A percentile compares a stretch with the other conserved stretches of the same genome.
phyloP scores from a whole-genome alignment of 2,329 filamentous ascomycete genomes.

The Microcera coccophila region DNA sequence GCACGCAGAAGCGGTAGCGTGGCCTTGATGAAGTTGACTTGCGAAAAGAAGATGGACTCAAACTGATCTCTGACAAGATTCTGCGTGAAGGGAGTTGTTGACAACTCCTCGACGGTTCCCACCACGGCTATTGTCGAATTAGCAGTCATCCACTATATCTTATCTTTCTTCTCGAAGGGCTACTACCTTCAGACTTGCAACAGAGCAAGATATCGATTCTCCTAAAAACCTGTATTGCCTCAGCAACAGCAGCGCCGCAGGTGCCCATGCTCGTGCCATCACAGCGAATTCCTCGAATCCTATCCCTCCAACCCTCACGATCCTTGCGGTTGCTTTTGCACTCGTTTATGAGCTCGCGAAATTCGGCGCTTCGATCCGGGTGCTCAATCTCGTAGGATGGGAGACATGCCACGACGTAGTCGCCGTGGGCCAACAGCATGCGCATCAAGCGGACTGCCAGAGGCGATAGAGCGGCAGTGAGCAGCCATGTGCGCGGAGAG shows the following conservation, averaged over 20 bases:
- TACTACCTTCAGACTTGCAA: constrained; percentile 75
- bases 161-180: neutral
- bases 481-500: constrained; percentile 84
- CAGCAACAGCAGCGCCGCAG: constrained; percentile 81
- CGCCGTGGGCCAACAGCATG: constrained; percentile 81
- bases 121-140: constrained; percentile 64
- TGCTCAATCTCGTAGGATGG: constrained; percentile 75
- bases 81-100: constrained; percentile 65
- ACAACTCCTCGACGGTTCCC: constrained; percentile 86
- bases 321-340: constrained; percentile 60
- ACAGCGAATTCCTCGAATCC: constrained; percentile 63
- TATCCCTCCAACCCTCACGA: constrained; percentile 74
- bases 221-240: constrained; percentile 79
- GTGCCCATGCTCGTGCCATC: constrained; percentile 62
- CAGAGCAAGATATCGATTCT: constrained; percentile 87
- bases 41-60: constrained; percentile 90
- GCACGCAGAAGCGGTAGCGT: constrained; percentile 73
- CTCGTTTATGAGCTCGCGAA: constrained; percentile 72
- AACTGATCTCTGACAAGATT: constrained; percentile 87
- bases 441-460: constrained; percentile 78
- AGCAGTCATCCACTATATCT: constrained; percentile 11
- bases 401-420: constrained; percentile 82
- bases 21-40: constrained; percentile 93
- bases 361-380: constrained; percentile 70
- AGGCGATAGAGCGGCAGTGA: constrained; percentile 82